Percentiles rank a stretch among this genome's conserved stretches.
These are phyloP conservation scores for Apiospora malaysiana DNA, from an alignment of 2,329 filamentous ascomycete species.

Conservation along the genomic window DNA sequence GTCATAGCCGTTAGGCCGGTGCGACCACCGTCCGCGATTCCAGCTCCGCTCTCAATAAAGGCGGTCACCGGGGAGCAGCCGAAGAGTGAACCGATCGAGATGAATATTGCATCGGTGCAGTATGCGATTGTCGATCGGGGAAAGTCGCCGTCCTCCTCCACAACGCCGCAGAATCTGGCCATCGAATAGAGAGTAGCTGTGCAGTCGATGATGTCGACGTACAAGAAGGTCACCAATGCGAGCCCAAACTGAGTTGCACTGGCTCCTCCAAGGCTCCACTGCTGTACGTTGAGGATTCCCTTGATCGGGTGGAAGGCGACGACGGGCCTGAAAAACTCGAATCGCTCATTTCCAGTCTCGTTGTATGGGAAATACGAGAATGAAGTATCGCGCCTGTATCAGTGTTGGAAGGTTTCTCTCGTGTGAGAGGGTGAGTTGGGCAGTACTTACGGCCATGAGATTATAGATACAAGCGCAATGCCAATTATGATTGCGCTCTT, in stretches of 20 bases:
- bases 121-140: conserved; percentile 84
- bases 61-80: conserved; percentile 75
- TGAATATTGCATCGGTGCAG: conserved; percentile 72
- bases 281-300: conserved; percentile 65
- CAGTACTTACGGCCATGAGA: conserved; percentile 73
- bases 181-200: conserved; percentile 83
- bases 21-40: conserved; percentile 76
- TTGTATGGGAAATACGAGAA: conserved; percentile 78
- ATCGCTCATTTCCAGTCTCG: conserved; percentile 65
- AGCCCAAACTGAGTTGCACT: conserved; percentile 69
- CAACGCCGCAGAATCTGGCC: conserved; percentile 74
- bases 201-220: conserved; percentile 80
- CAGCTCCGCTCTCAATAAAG: conserved; percentile 77
- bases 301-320: conserved; percentile 75
- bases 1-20: conserved; percentile 75
- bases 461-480: conserved; percentile 72
- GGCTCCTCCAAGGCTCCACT: conserved; percentile 66
- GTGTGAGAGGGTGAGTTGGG: conserved; percentile 25
- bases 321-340: conserved; percentile 75
- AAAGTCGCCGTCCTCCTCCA: conserved; percentile 78
- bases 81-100: conserved; percentile 73
- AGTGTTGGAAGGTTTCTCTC: neutral
- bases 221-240: conserved; percentile 78
- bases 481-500: conserved; percentile 78
- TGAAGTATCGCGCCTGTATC: conserved; percentile 62